Conservation (phyloP, 1,139 yeast genomes). For the Yamadazyma dendronema region DNA sequence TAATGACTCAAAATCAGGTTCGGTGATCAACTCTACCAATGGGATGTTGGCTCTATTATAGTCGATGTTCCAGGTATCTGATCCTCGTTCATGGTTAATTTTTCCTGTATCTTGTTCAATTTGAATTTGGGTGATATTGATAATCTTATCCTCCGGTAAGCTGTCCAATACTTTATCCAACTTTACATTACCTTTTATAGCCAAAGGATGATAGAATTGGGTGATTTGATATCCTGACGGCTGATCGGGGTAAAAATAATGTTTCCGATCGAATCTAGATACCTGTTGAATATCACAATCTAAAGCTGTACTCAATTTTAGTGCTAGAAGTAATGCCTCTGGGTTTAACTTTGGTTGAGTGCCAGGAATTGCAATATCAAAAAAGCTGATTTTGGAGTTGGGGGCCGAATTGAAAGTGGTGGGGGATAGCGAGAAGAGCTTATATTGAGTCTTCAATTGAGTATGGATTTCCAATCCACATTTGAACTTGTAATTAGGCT, state of each 20-base stretch:
- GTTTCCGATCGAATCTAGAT: constrained; percentile 87
- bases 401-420: constrained; percentile 55
- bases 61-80: constrained; percentile 57
- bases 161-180: constrained; percentile 56
- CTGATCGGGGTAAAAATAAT: constrained; percentile 94
- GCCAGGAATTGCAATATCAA: constrained; percentile 89
- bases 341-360: constrained; percentile 83
- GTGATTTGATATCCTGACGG: constrained; percentile 96
- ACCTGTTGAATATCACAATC: constrained; percentile 53
- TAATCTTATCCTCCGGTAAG: constrained; percentile 35
- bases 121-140: constrained; percentile 72
- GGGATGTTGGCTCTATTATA: constrained; percentile 85
- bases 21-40: constrained; percentile 85
- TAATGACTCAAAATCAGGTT: constrained; percentile 75
- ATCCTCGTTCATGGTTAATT: constrained; percentile 54
- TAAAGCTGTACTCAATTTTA: constrained; percentile 72
- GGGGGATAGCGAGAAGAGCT: constrained; percentile 68
- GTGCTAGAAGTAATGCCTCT: constrained; percentile 69
- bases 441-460: constrained; percentile 70
- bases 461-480: constrained; percentile 95
- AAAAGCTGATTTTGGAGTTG: constrained; percentile 70
- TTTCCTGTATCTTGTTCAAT: constrained; percentile 95
- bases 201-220: constrained; percentile 81
- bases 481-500: constrained; percentile 44
- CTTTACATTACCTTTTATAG: constrained; percentile 58